Percentiles rank a stretch among this genome's conserved stretches.
Conservation (phyloP, 768 basidiomycete genomes). For the Pisolithus orientalis region DNA sequence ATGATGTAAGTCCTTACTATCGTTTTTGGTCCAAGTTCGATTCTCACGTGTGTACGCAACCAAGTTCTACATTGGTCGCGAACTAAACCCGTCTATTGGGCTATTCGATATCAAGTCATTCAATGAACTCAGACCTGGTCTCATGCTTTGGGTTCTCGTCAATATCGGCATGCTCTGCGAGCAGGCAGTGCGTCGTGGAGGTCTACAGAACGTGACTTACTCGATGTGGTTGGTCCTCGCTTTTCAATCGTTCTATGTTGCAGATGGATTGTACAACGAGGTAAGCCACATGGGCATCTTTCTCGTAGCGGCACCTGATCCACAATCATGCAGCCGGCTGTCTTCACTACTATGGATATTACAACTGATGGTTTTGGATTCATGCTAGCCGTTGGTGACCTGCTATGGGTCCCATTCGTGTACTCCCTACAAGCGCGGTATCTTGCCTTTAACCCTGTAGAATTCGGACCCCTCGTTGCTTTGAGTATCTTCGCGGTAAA, state of each 20-base stretch:
- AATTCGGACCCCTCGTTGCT: conserved; percentile 57
- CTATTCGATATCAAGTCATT: conserved; percentile 67
- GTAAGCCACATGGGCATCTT: conserved; percentile 33
- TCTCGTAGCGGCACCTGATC: background rate
- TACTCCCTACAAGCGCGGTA: conserved; percentile 94
- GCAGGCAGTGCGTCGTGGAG: conserved; percentile 78
- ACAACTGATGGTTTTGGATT: conserved; percentile 97
- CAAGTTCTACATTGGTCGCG: conserved; percentile 91
- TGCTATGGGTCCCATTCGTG: conserved; percentile 90
- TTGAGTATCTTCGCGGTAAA: conserved; percentile 59
- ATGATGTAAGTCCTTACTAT: conserved; percentile 62
- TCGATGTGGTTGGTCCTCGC: conserved; percentile 85
- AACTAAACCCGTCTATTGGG: conserved; percentile 84
- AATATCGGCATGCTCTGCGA: conserved; percentile 89
- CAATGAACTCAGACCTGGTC: conserved; percentile 44
- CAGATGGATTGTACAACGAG: conserved; percentile 87
- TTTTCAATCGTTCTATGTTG: conserved; percentile 85
- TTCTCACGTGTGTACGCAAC: background rate
- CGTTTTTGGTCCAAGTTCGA: background rate
- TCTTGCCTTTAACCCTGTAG: conserved; percentile 82
- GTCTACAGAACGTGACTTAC: conserved; percentile 63
- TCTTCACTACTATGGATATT: conserved; percentile 97
- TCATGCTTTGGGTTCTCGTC: conserved; percentile 87
- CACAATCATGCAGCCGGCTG: conserved; percentile 50
- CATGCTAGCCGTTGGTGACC: conserved; percentile 93